Base-by-base conservation (phyloP, 208 protist genomes). In the Crithidia expoeki region DNA sequence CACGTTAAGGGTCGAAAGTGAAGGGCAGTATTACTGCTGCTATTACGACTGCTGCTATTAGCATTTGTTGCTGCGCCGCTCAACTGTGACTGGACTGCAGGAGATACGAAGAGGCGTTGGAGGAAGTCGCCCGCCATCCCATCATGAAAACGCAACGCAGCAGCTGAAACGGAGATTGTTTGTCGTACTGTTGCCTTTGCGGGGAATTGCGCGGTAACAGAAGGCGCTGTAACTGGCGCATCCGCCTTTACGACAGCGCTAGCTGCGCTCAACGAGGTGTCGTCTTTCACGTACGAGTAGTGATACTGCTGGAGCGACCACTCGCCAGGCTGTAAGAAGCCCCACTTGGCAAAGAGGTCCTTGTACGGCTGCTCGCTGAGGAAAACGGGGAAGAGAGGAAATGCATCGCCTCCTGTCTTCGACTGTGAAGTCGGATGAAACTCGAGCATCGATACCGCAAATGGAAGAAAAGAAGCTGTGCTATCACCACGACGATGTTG, bases 131-230 rank as follows among this genome's bases (percentile, higher is more conserved):
- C 19, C 10, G 74, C 65, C 14, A 87, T 60, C 2, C 85, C 85
- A 36, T 79, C 72, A 52, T 87, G 79, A 75, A 87, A 90, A n/a
- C 73, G 79, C 38, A 79, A 62, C 28, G 65, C 68, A 44, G 46
- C 62, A 49, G 52, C 68, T 47, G 68, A 58, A 21, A 66, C 53
- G 7, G 63, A 19, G 2, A 23, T 52, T 10, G 30, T 40, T 17
- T 28, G 10, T 25, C 44, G 0, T 10, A 55, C 42, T 34, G 28
- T 32, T 30, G 23, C 25, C 30, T 30, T 36, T 5, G 10, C 2
- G 5, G 40, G 32, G 27, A 38, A 52, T 12, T 38, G 19, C 11
- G 49, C 27, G 36, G 16, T 25, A 7, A 17, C 34, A n/a, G 55
- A 16, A 11, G 55, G 30, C 1, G 17, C 32, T 19, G 4, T 12